Base-by-base conservation (phyloP, 305 asterid species). In the Fraxinus paxiana region DNA sequence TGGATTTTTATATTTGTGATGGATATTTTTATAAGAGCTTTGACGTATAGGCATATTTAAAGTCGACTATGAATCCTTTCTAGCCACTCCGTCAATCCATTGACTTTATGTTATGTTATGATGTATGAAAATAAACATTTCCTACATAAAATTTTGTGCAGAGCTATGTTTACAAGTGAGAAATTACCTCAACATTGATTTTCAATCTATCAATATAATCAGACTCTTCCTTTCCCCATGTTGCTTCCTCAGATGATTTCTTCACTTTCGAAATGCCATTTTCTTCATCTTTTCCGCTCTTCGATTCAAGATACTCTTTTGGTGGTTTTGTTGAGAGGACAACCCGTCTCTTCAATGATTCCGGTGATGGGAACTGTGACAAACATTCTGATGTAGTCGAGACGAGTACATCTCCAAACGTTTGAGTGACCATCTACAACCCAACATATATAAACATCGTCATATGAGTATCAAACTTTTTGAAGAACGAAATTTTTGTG, bases 311-410 rank as follows among this genome's bases (percentile, higher is more conserved):
- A 73, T 88, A 84, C 61, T 91, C 90, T 78, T 92, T 91, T 28
- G 98, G 98, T 5, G 89, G 92, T 80, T 94, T 94, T 0, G 98
- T 94, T 6, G 98, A 94, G 80, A 94, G 87, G 18, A 94, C 81
- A 31, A 92, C 86, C 7, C 80, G 79, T 67, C 88, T 61, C 78
- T 90, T 94, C 69, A 94, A 75, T 4, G 92, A 86, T 9, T 91
- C 92, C 0, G 97, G 98, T 38, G 97, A 90, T 56, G 97, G 97
- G 72, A 94, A 94, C 13, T 88, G 91, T 2, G 85, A 76, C 73
- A 90, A 71, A 33, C 72, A 18, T 28, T 91, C 94, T 17, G 97
- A 31, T 12, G 90, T 82, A 1, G 89, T 76, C 79, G 83, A 74
- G 35, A 89, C 84, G 24, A 94, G 89, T 28, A 82, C n/a, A 63